Conservation (phyloP, 225 moss, liverwort and hornwort species). For the Polytrichum formosum region DNA sequence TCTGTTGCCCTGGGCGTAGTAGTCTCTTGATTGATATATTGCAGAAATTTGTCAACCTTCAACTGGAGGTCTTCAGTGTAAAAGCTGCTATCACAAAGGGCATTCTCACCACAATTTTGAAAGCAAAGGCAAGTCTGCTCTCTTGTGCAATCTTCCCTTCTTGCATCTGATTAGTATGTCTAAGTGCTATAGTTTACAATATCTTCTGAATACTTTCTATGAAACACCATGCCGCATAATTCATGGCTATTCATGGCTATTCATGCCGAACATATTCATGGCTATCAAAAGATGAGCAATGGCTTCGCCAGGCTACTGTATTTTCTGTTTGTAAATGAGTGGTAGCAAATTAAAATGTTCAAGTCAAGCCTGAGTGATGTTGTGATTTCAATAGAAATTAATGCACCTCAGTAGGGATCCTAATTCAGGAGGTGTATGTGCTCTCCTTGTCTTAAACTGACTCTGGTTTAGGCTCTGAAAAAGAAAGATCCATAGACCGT, state of each 20-base stretch:
- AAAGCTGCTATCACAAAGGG: conserved; percentile 42
- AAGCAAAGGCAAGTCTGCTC: conserved; percentile 54
- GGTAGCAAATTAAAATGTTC: no score
- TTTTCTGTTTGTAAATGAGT: no score
- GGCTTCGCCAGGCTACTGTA: background rate
- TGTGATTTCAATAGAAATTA: background rate
- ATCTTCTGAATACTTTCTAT: background rate
- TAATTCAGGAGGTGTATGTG: no score
- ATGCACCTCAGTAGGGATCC: background rate
- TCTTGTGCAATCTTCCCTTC: background rate
- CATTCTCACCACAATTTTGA: conserved; percentile 42
- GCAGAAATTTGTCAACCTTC: conserved; percentile 40
- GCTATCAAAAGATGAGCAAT: background rate
- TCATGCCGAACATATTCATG: background rate
- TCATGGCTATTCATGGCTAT: no score
- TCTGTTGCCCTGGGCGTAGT: conserved; percentile 57
- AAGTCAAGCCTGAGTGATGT: background rate
- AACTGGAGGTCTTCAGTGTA: conserved; percentile 49
- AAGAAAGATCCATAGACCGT: background rate
- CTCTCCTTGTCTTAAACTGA: no score
- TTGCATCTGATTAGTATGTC: no score
- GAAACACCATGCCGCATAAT: background rate
- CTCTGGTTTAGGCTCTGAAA: no score
- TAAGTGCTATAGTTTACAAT: background rate
- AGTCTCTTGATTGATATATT: conserved; percentile 46